Conservation (phyloP, 1,139 yeast species). For the Yamadazyma aaseri region DNA sequence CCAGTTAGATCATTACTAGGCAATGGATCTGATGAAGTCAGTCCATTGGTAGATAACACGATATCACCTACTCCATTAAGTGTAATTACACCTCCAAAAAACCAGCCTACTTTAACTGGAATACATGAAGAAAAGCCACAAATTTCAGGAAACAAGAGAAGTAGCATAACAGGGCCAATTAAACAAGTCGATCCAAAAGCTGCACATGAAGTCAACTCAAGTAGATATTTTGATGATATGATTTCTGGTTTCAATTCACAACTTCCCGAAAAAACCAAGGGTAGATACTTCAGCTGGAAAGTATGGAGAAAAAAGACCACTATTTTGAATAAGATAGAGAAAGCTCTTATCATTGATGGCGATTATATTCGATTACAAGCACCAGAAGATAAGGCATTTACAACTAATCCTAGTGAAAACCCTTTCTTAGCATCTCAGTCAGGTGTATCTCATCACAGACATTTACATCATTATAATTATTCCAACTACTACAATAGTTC, state of each 20-base stretch:
- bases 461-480: conserved; percentile 42
- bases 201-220: conserved; percentile 13
- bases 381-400: conserved; percentile 53
- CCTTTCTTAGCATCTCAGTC: conserved; percentile 22
- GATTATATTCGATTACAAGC: conserved; percentile 91
- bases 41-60: conserved; percentile 12
- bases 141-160: background rate
- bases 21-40: conserved; percentile 6
- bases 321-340: conserved; percentile 76
- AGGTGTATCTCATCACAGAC: conserved; percentile 19
- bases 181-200: background rate
- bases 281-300: conserved; percentile 55
- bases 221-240: conserved; percentile 36
- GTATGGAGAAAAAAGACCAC: conserved; percentile 91
- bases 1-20: conserved; percentile 9
- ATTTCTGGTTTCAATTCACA: conserved; percentile 32
- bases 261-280: conserved; percentile 37
- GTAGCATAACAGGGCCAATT: conserved; percentile 1
- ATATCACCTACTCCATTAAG: conserved; percentile 13
- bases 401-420: conserved; percentile 47
- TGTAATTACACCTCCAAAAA: conserved; percentile 13
- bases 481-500: conserved; percentile 54
- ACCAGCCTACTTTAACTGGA: background rate
- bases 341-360: conserved; percentile 86
- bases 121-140: no score